Conservation (phyloP, 306 rosid genomes). For the Calophaca sinica region DNA sequence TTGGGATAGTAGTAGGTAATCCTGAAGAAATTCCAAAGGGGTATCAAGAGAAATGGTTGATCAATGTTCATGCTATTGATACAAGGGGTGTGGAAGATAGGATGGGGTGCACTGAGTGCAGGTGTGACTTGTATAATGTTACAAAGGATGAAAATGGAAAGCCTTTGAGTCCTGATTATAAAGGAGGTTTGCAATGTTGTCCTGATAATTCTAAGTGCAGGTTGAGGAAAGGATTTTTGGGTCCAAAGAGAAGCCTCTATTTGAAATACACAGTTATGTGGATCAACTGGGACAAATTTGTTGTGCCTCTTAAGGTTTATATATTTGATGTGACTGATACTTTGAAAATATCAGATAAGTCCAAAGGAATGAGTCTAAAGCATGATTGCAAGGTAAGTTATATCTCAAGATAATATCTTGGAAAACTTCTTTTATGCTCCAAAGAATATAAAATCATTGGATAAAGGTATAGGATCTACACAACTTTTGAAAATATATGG, state of each 20-base stretch:
- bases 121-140: constrained; percentile 69
- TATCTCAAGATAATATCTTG: background rate
- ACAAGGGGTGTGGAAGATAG: constrained; percentile 70
- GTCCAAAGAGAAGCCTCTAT: constrained; percentile 58
- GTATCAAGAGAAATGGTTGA: constrained; percentile 70
- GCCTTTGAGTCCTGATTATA: constrained; percentile 58
- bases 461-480: background rate
- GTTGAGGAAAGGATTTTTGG: constrained; percentile 54
- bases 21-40: constrained; percentile 60
- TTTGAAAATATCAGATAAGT: constrained; percentile 40
- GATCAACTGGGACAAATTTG: constrained; percentile 64
- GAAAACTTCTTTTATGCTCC: background rate
- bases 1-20: constrained; percentile 72
- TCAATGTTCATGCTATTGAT: constrained; percentile 78
- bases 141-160: constrained; percentile 50
- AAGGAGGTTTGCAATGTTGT: constrained; percentile 76
- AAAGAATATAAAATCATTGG: background rate
- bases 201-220: constrained; percentile 61
- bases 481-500: background rate
- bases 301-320: constrained; percentile 68
- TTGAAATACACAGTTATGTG: constrained; percentile 71
- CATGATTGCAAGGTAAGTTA: constrained; percentile 65
- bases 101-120: constrained; percentile 72
- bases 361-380: constrained; percentile 34
- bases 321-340: constrained; percentile 72